Conservation (phyloP, 371 early-diverging fungal genomes). For the Mortierella sp. region DNA sequence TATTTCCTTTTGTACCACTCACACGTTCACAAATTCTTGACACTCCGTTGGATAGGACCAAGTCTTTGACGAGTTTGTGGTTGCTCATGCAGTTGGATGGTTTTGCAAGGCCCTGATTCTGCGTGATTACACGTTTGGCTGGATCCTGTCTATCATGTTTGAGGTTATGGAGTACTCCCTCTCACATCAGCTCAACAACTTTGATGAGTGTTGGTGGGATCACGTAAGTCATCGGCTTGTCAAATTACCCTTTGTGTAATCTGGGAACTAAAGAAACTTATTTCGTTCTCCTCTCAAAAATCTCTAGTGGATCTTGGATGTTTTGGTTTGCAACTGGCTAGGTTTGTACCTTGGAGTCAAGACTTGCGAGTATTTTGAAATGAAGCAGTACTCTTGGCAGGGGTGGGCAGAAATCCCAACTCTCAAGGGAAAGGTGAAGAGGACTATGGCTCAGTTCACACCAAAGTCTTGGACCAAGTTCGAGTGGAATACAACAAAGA, state of each 20-base stretch:
- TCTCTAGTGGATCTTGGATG: constrained; percentile 96
- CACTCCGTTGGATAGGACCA: constrained; percentile 66
- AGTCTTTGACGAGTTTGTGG: constrained; percentile 92
- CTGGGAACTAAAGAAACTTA: background rate
- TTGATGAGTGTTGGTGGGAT: constrained; percentile 99
- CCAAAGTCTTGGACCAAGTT: constrained; percentile 95
- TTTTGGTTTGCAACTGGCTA: constrained; percentile 93
- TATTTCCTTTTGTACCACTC: background rate
- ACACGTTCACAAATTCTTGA: background rate
- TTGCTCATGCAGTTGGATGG: constrained; percentile 96
- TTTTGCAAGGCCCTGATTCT: constrained; percentile 93
- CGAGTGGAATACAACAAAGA: constrained; percentile 78
- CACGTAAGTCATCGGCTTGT: constrained; percentile 76
- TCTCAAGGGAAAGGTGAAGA: constrained; percentile 85
- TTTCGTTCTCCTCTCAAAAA: background rate
- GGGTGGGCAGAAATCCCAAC: constrained; percentile 88
- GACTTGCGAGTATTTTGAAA: constrained; percentile 93
- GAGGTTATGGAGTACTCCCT: constrained; percentile 96
- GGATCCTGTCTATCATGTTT: constrained; percentile 95
- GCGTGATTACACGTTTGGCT: constrained; percentile 94
- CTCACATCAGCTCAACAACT: constrained; percentile 96
- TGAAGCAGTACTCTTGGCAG: constrained; percentile 96
- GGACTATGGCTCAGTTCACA: constrained; percentile 94
- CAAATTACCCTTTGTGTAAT: background rate
- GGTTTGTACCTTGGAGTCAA: constrained; percentile 96